A percentile compares a stretch with the other conserved stretches of the same genome.
Evolutionary conservation across 169 alveolate genomes (phyloP).

Genomic region (Plasmodium coatneyi): DNA sequence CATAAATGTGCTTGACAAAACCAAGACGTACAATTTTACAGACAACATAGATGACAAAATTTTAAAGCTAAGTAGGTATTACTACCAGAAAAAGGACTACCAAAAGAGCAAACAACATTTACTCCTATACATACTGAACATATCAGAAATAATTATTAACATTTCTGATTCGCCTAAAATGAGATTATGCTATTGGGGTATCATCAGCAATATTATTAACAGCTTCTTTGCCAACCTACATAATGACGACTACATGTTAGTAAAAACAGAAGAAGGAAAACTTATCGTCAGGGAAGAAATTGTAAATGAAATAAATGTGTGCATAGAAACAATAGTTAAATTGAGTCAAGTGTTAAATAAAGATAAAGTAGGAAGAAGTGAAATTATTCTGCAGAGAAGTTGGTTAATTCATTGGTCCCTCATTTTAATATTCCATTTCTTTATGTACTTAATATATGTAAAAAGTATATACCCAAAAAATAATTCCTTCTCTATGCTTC

Average conservation of each 20-base stretch:
- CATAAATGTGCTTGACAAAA: slow-evolving; percentile 14
- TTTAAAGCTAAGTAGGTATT: slow-evolving; percentile 81
- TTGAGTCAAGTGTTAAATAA: slow-evolving; percentile 77
- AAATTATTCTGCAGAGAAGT: slow-evolving; percentile 81
- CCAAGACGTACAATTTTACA: slow-evolving; percentile 70
- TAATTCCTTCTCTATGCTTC: slow-evolving; percentile 83
- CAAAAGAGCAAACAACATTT: slow-evolving; percentile 79
- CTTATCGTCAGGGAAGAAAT: slow-evolving; percentile 77
- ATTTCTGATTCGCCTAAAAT: slow-evolving; percentile 81
- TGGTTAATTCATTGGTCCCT: slow-evolving; percentile 88
- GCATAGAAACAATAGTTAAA: slow-evolving; percentile 78
- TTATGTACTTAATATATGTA: slow-evolving; percentile 79
- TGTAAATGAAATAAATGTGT: slow-evolving; percentile 78
- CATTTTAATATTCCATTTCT: slow-evolving; percentile 83
- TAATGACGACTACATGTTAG: slow-evolving; percentile 52
- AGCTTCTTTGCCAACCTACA: slow-evolving; percentile 76
- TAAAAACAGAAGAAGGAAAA: slow-evolving; percentile 76
- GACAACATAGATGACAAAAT: slow-evolving; percentile 78
- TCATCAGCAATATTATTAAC: slow-evolving; percentile 78
- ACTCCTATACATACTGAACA: slow-evolving; percentile 80
- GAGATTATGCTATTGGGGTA: slow-evolving; percentile 86
- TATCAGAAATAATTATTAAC: slow-evolving; percentile 82
- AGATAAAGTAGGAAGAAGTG: slow-evolving; percentile 77
- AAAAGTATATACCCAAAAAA: slow-evolving; percentile 80
- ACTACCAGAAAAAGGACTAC: slow-evolving; percentile 83